These are phyloP conservation scores for Mallotus japonicus DNA, from an alignment of 441 rosid genomes.

Conservation along the genomic window DNA sequence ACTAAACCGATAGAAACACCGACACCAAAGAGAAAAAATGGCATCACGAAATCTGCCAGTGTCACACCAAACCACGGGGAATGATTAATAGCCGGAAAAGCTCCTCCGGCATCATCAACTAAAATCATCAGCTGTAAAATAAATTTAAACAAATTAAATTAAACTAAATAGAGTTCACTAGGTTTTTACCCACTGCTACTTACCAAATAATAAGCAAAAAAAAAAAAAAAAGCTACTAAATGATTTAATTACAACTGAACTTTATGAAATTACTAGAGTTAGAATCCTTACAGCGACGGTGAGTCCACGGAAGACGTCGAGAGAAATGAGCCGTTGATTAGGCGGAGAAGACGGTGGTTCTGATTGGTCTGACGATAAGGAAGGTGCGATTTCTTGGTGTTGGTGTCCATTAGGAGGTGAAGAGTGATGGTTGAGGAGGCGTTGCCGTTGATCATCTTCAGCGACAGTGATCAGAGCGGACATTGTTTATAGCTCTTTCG, in stretches of 20 bases:
- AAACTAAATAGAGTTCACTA: not conserved
- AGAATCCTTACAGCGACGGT: conserved; percentile 47
- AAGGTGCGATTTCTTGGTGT: conserved; percentile 30
- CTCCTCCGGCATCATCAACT: conserved; percentile 68
- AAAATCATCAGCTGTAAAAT: conserved; percentile 52
- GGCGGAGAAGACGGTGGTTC: conserved; percentile 21
- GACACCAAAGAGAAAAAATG: conserved; percentile 54
- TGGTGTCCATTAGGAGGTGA: conserved; percentile 11
- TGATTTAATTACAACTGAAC: no score
- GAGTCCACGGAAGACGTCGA: conserved; percentile 66
- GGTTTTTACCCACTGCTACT: no score
- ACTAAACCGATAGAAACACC: conserved; percentile 53
- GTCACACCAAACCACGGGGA: conserved; percentile 66
- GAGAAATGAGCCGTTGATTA: conserved; percentile 45
- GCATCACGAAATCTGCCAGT: conserved; percentile 63
- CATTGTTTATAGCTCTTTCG: conserved; percentile 14
- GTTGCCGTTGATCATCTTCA: conserved; percentile 29
- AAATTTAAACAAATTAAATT: not conserved
- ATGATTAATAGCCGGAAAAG: conserved; percentile 57
- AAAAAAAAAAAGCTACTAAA: not conserved
- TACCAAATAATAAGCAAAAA: not conserved
- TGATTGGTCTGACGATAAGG: conserved; percentile 25
- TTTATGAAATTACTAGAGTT: no score
- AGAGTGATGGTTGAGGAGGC: conserved; percentile 28
- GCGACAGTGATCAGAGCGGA: conserved; percentile 26